Base-by-base conservation (phyloP, 495 filamentous ascomycete species). In the Pyronema domesticum region DNA sequence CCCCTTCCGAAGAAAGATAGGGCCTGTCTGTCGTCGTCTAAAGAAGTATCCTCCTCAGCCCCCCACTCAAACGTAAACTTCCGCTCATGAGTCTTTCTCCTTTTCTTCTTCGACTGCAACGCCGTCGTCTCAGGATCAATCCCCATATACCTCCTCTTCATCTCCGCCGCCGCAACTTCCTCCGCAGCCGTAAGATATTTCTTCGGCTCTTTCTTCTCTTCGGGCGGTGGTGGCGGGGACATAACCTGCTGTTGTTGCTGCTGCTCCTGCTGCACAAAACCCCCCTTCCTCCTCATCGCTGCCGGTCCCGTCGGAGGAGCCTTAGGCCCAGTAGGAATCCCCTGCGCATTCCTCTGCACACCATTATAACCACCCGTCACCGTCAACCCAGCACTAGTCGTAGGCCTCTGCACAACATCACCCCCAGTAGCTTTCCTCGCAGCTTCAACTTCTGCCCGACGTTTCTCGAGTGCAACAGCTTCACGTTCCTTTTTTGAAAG, bases 1-100 rank as follows among this genome's bases (percentile, higher is more conserved):
- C 87, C 88, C 43, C 86, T 75, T 7, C 86, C 86, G 59, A 81
- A 89, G 72, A 94, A 84, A 55, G 79, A 80, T 1, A 79, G 76
- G 55, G 87, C 82, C 2, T 80, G 74, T 42, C 82, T 75, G 23
- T 80, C 72, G 43, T 84, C 75, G 58, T 93, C 88, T 3, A 73
- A 73, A 57, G 84, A 94, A 11, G 91, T 99, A 67, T 99, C 91
- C 61, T 99, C 91, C 61, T 95, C 88, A 1, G 78, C 74, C 59
- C 94, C 94, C 91, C 91, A 99, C 67, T 96, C 91, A 60, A 99
- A 96, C 64, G 95, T 98, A 74, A 98, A 98, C 65, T 96, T 95
- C 69, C 89, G 85, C 66, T 95, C 89, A 8, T 86, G 88, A 0
- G 89, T 94, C 57, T 93, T 76, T 67, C 82, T 82, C 47, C 89